These are phyloP conservation scores for Cystobasidium onofrii DNA, from an alignment of 768 basidiomycete genomes.

Conservation along the genomic window DNA sequence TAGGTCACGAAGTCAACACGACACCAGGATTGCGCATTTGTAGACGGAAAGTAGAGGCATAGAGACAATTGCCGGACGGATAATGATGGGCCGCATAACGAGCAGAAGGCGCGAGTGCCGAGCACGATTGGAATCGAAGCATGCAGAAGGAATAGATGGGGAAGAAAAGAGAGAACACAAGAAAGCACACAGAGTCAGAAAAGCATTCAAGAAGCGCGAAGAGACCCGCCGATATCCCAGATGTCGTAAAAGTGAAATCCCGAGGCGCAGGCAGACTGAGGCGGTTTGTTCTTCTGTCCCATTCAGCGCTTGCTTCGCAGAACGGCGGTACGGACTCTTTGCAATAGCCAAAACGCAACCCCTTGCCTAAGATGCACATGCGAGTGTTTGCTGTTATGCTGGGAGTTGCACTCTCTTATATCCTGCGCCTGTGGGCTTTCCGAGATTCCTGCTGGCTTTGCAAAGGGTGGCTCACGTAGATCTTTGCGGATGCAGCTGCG, in stretches of 20 bases:
- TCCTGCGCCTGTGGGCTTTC: neutral
- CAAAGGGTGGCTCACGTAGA: too few relatives aligned
- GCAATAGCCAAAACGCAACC: neutral
- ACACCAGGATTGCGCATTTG: neutral
- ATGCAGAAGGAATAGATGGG: neutral
- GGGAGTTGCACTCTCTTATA: neutral
- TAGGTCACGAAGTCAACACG: too few relatives aligned
- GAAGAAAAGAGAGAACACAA: neutral
- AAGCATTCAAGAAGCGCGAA: constrained; percentile 18
- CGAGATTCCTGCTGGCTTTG: neutral
- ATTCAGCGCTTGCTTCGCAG: neutral
- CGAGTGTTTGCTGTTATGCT: neutral
- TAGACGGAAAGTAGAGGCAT: neutral
- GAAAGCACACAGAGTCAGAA: constrained; percentile 34
- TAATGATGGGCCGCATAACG: neutral
- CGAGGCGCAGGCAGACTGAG: neutral
- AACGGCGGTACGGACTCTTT: neutral
- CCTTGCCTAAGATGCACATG: neutral
- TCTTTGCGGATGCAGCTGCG: constrained; percentile 19
- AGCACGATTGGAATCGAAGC: neutral
- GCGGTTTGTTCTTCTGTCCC: neutral
- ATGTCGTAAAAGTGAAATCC: neutral
- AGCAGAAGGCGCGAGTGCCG: neutral
- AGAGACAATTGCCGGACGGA: neutral
- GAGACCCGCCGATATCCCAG: neutral